Base-by-base conservation (phyloP, 345 rosid genomes). In the Litchi chinensis region DNA sequence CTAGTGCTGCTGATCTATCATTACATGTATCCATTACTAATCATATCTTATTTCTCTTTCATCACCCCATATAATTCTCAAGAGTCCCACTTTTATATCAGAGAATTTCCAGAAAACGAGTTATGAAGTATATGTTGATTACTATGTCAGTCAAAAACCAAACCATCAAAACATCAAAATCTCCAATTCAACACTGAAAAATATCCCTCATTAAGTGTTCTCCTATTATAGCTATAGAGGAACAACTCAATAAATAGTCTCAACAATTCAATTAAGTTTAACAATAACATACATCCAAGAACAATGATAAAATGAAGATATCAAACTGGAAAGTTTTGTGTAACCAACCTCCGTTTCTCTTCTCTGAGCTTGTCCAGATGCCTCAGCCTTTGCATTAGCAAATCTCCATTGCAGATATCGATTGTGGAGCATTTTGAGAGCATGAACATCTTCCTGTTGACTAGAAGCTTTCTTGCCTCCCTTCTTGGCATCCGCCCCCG, bases 401-500 rank as follows among this genome's bases (percentile, higher is more conserved):
- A 82, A 92, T 81, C 95, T 88, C 99, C 98, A 95, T 79, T 92
- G 98, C 76, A 93, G 81, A 77, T 88, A 82, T n/a, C 88, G 90
- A 65, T 91, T 93, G 68, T 93, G 89, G n/a, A 93, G 86, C 87
- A 92, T 68, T 65, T 80, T 92, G 50, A 95, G 82, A 68, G 89
- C 81, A 18, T 93, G 93, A 4, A 82, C 74, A 73, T 93, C 97
- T 19, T 88, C 90, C 77, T 89, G 93, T 59, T 88, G 96, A 12
- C 78, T 66, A 6, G 78, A 80, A 79, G 64, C 84, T 80, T 88
- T 92, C 87, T 73, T 90, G 15, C 83, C 80, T 21, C 83, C 80
- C 63, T 81, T 90, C 79, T 82, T 95, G 3, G 77, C 72, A 74
- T 86, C 90, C 0, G 77, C 68, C 22, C 77, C 83, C 16, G 48